These are phyloP conservation scores for Exserohilum turcica DNA, from an alignment of 2,329 filamentous ascomycete species.

Conservation along the genomic window DNA sequence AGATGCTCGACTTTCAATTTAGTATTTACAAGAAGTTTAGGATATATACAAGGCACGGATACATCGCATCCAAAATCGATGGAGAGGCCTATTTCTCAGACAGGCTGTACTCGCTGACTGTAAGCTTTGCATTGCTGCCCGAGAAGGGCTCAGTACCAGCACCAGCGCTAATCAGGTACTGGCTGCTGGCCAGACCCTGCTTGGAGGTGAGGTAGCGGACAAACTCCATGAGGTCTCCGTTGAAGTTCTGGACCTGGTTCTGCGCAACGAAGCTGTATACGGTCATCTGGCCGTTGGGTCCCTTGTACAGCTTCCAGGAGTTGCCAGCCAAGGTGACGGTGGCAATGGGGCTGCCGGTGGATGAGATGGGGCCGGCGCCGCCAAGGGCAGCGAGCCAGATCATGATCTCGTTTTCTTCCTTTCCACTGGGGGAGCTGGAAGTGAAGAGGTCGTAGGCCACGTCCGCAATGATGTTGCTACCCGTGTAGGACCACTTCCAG, in stretches of 20 bases:
- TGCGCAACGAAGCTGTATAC: constrained; percentile 66
- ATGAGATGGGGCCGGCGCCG: constrained; percentile 64
- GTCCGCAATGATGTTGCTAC: constrained; percentile 58
- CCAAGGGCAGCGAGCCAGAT: constrained; percentile 66
- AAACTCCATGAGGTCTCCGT: constrained; percentile 63
- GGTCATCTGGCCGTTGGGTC: constrained; percentile 63
- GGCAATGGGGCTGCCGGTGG: constrained; percentile 59
- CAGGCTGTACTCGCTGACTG: constrained; percentile 48
- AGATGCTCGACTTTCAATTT: too few relatives aligned
- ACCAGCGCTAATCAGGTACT: constrained; percentile 60
- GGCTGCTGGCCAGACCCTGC: constrained; percentile 55
- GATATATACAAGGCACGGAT: not conserved
- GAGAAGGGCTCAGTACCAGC: constrained; percentile 64
- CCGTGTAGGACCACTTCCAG: constrained; percentile 58
- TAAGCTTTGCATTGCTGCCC: constrained; percentile 55
- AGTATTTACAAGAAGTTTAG: constrained; percentile 3
- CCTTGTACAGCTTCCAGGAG: constrained; percentile 64
- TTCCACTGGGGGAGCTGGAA: constrained; percentile 52
- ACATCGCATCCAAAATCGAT: not conserved
- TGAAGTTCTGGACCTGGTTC: constrained; percentile 58
- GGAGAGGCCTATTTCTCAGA: constrained; percentile 22
- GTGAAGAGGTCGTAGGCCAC: constrained; percentile 69
- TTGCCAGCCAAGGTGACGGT: constrained; percentile 60
- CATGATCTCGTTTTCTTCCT: constrained; percentile 67
- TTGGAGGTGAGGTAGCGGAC: constrained; percentile 59